Evolutionary conservation across 352 stramenopile genomes (phyloP).

Genomic region (Phytophthora pinifolia): DNA sequence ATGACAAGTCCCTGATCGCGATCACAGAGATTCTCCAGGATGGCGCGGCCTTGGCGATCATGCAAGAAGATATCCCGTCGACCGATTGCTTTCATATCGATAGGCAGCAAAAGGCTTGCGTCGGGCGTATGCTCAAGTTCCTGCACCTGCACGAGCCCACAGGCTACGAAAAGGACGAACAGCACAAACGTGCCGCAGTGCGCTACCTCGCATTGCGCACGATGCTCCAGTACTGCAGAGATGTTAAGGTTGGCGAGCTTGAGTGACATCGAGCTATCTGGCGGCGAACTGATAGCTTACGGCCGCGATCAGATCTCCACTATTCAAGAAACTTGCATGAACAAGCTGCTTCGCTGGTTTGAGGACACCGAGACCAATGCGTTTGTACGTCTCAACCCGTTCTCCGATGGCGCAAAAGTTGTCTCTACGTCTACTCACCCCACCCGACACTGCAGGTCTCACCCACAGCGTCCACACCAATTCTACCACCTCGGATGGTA

Average conservation of each 20-base stretch:
- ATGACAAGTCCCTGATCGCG: neutral
- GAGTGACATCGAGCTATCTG: neutral
- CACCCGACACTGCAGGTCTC: slow-evolving; percentile 11
- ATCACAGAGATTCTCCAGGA: slow-evolving; percentile 58
- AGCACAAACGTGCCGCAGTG: slow-evolving; percentile 51
- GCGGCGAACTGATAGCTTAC: neutral
- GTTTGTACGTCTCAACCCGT: slow-evolving; percentile 14
- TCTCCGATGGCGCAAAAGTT: neutral
- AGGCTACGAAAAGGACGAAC: slow-evolving; percentile 50
- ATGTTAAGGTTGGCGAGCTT: slow-evolving; percentile 41
- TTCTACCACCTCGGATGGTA: slow-evolving; percentile 65
- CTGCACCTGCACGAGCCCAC: slow-evolving; percentile 58
- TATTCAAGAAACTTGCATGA: slow-evolving; percentile 46
- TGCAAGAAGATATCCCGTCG: slow-evolving; percentile 28
- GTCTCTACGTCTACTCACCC: neutral
- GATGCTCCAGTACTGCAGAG: slow-evolving; percentile 55
- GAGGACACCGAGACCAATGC: slow-evolving; percentile 34
- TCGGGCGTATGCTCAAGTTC: slow-evolving; percentile 54
- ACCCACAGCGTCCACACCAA: slow-evolving; percentile 36
- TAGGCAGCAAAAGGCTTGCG: slow-evolving; percentile 40
- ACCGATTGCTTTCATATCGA: slow-evolving; percentile 39
- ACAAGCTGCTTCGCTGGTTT: slow-evolving; percentile 63
- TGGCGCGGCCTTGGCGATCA: slow-evolving; percentile 27
- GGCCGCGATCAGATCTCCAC: slow-evolving; percentile 36
- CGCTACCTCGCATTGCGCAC: slow-evolving; percentile 53